These are phyloP conservation scores for Arabis hirsuta DNA, from an alignment of 345 rosid species.

Conservation along the genomic window DNA sequence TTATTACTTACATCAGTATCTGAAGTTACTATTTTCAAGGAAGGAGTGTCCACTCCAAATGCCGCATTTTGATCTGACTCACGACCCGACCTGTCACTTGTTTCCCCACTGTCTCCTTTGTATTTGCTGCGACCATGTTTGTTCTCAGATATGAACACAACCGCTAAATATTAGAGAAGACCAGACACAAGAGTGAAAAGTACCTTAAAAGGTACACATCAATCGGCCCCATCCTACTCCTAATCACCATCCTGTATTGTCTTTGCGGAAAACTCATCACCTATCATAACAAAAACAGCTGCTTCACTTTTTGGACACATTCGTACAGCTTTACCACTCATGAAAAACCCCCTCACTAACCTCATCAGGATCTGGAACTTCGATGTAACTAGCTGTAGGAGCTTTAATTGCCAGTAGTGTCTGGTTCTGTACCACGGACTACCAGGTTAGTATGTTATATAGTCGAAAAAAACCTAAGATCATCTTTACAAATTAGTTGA, in stretches of 20 bases:
- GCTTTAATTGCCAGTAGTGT: constrained; percentile 70
- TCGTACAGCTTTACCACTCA: background rate
- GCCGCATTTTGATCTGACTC: constrained; percentile 31
- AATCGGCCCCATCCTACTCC: constrained; percentile 73
- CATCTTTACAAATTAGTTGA: constrained; percentile 25
- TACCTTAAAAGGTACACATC: constrained; percentile 72
- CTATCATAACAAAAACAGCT: constrained; percentile 43
- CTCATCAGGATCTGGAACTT: constrained; percentile 82
- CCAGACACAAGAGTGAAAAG: constrained; percentile 5
- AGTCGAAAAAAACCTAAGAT: constrained; percentile 7
- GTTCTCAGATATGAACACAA: constrained; percentile 1
- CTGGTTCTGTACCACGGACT: constrained; percentile 53
- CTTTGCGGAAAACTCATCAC: constrained; percentile 55
- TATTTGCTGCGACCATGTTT: constrained; percentile 55
- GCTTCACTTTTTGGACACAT: constrained; percentile 18
- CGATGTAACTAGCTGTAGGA: constrained; percentile 70
- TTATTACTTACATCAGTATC: constrained; percentile 57
- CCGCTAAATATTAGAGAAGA: constrained; percentile 1
- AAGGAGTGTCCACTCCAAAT: constrained; percentile 45
- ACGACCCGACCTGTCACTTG: constrained; percentile 30
- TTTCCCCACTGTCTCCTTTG: constrained; percentile 47
- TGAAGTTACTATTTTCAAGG: constrained; percentile 62
- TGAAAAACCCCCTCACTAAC: constrained; percentile 42
- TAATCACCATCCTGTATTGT: constrained; percentile 65
- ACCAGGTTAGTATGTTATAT: constrained; percentile 15